A percentile compares a stretch with the other conserved stretches of the same genome.
These are phyloP conservation scores for Aspergillus sparsus DNA, from an alignment of 495 filamentous ascomycete genomes.

Conservation along the genomic window DNA sequence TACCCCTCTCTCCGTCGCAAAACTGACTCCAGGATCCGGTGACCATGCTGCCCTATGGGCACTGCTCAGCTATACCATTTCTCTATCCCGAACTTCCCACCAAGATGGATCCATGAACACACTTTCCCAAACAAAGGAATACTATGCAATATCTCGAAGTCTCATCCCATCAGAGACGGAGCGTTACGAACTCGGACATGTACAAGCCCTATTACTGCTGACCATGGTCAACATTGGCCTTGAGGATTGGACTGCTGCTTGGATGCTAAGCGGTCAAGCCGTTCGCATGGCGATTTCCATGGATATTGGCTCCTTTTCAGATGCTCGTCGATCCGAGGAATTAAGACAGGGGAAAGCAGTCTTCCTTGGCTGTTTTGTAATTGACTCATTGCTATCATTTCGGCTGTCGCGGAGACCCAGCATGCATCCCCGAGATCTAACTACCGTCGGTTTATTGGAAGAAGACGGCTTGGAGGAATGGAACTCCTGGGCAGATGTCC, in stretches of 20 bases:
- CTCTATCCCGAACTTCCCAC: constrained; percentile 36
- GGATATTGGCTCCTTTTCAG: constrained; percentile 36
- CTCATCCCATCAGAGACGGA: constrained; percentile 62
- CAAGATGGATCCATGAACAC: constrained; percentile 27
- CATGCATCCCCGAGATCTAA: constrained; percentile 51
- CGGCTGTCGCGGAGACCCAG: constrained; percentile 55
- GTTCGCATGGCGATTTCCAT: constrained; percentile 58
- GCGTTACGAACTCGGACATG: constrained; percentile 58
- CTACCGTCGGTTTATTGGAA: constrained; percentile 46
- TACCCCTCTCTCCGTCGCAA: constrained; percentile 44
- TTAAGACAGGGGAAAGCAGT: constrained; percentile 50
- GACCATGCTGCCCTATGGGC: constrained; percentile 68
- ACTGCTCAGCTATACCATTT: constrained; percentile 57
- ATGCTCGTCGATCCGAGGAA: constrained; percentile 40
- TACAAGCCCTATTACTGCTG: constrained; percentile 64
- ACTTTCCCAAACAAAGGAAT: constrained; percentile 38
- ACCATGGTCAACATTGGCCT: constrained; percentile 59
- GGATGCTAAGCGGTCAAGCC: constrained; percentile 63
- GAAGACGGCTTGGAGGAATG: constrained; percentile 73
- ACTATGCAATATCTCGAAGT: constrained; percentile 59
- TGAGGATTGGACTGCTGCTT: constrained; percentile 56
- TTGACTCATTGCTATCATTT: constrained; percentile 65
- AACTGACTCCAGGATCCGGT: constrained; percentile 47
- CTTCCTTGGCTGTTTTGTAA: constrained; percentile 62
- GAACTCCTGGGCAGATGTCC: constrained; percentile 65